Evolutionary conservation across 73 alveolate species (phyloP).

Genomic region (Halteria grandinella): DNA sequence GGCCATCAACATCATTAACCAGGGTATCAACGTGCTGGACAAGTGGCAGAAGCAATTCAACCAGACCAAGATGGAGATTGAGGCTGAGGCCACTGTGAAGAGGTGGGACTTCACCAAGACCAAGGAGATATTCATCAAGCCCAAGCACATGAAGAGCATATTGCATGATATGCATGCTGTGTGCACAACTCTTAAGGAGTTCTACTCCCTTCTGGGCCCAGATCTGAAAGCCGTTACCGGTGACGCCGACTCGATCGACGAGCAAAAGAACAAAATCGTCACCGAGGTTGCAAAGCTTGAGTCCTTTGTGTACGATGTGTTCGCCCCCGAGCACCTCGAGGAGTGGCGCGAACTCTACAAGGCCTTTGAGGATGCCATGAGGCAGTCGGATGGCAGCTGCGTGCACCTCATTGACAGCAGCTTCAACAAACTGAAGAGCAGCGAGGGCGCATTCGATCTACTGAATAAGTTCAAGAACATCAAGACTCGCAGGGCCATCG

Average conservation of each 20-base stretch:
- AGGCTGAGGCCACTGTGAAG: conserved; percentile 71
- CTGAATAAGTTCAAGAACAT: conserved; percentile 93
- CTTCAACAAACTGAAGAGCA: conserved; percentile 89
- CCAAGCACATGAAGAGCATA: conserved; percentile 90
- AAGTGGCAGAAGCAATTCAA: conserved; percentile 93
- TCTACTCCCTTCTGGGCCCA: conserved; percentile 90
- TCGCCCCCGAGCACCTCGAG: conserved; percentile 83
- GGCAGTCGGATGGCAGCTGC: conserved; percentile 88
- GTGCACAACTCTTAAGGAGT: conserved; percentile 82
- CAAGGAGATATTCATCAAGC: conserved; percentile 82
- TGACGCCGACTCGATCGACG: conserved; percentile 90
- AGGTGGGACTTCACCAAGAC: conserved; percentile 97
- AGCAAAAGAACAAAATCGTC: conserved; percentile 91
- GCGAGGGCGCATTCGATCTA: conserved; percentile 98
- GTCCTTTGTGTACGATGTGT: conserved; percentile 86
- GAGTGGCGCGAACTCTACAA: conserved; percentile 86
- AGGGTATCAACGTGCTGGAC: conserved; percentile 91
- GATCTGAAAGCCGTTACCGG: conserved; percentile 97
- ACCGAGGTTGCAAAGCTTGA: conserved; percentile 87
- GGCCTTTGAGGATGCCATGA: conserved; percentile 86
- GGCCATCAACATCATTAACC: conserved; percentile 86
- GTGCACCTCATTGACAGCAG: conserved; percentile 91
- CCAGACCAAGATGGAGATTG: conserved; percentile 89
- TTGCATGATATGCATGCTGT: conserved; percentile 88
- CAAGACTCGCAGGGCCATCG: conserved; percentile 89